Conservation (phyloP, 2,329 filamentous ascomycete species). For the Cladorrhinum sp. region DNA sequence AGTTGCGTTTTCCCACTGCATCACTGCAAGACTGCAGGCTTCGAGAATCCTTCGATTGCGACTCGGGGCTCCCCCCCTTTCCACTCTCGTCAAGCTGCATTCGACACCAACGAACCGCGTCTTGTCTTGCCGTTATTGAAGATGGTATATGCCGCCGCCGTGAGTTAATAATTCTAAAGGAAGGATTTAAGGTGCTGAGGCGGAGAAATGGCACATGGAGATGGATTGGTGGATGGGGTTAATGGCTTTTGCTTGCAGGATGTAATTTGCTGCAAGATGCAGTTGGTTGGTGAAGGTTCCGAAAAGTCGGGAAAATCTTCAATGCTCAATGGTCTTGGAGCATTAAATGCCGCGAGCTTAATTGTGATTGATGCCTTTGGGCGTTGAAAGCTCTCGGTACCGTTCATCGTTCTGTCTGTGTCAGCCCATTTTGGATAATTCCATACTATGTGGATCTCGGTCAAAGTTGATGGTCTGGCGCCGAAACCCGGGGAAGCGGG, state of each 20-base stretch:
- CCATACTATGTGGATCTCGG: not conserved
- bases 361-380: not conserved
- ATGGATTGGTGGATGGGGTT: not conserved
- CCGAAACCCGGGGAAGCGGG: slow-evolving; percentile 23
- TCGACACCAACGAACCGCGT: not conserved
- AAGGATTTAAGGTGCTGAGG: slow-evolving; percentile 28
- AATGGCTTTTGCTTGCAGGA: not conserved
- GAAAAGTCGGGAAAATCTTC: not conserved
- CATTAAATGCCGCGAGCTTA: not conserved
- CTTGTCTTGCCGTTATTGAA: not conserved
- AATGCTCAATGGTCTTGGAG: not conserved
- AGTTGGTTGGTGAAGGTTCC: not conserved
- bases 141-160: not conserved
- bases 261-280: not conserved
- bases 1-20: not conserved
- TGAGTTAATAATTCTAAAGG: not conserved
- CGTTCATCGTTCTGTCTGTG: not conserved
- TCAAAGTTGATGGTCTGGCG: slow-evolving; percentile 1
- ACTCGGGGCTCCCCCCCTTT: not conserved
- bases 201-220: slow-evolving; percentile 19
- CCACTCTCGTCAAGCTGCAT: not conserved
- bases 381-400: not conserved
- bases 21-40: not conserved
- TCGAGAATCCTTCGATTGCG: slow-evolving; percentile 10
- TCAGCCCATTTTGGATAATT: not conserved